Conservation (phyloP, 208 protist genomes). For the Leishmania tarentolae region DNA sequence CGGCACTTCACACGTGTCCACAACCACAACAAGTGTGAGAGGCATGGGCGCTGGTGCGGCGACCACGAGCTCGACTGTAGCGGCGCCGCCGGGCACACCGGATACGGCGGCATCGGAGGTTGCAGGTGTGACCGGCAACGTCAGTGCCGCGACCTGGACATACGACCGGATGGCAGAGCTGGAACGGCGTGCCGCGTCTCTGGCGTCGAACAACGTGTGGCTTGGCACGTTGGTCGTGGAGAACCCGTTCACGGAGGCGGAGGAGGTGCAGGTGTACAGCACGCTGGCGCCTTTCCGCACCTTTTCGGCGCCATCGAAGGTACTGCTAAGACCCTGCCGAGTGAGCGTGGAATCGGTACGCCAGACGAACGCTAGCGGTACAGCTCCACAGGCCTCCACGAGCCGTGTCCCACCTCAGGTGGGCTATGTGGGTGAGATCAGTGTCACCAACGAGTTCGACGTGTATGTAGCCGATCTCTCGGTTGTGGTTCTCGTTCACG, state of each 20-base stretch:
- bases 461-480: slow-evolving; percentile 39
- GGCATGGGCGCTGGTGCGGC: neutral
- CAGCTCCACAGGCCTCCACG: slow-evolving; percentile 4
- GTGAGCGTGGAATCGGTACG: slow-evolving; percentile 11
- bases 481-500: slow-evolving; percentile 38
- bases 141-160: slow-evolving; percentile 23
- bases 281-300: slow-evolving; percentile 71
- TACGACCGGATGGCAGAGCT: slow-evolving; percentile 64
- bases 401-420: slow-evolving; percentile 9
- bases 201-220: slow-evolving; percentile 71
- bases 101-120: neutral
- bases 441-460: slow-evolving; percentile 57
- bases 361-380: neutral
- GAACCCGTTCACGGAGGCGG: slow-evolving; percentile 69
- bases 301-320: slow-evolving; percentile 49
- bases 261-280: slow-evolving; percentile 82
- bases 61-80: neutral
- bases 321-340: slow-evolving; percentile 28
- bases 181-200: slow-evolving; percentile 43
- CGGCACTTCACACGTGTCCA: slow-evolving; percentile 6
- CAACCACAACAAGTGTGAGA: neutral
- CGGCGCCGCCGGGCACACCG: neutral
- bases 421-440: slow-evolving; percentile 59
- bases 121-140: neutral
- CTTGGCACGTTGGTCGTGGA: slow-evolving; percentile 69